Percentiles rank a stretch among this genome's conserved stretches.
Evolutionary conservation across 2,329 filamentous ascomycete species (phyloP).

Genomic region (Xylariaceae sp.): DNA sequence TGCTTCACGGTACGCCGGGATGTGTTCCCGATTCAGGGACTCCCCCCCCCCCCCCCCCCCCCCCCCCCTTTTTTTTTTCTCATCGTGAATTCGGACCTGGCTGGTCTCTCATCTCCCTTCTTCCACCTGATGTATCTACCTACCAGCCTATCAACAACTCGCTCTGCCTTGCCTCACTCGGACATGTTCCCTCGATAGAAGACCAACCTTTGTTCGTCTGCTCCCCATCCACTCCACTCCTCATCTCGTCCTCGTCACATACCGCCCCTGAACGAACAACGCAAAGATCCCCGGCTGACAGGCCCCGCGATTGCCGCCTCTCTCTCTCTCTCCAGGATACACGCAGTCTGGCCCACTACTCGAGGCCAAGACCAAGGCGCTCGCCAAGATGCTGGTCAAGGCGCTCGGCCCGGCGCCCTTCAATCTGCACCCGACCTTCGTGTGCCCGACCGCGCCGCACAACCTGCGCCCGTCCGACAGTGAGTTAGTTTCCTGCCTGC

Average conservation of each 20-base stretch:
- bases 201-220: too few relatives aligned
- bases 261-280: constrained; percentile 2
- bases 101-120: too few relatives aligned
- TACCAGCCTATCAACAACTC: too few relatives aligned
- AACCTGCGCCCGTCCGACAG: constrained; percentile 55
- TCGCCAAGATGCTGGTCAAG: constrained; percentile 75
- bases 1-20: constrained; percentile 58
- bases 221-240: neutral
- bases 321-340: constrained; percentile 53
- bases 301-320: neutral
- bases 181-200: too few relatives aligned
- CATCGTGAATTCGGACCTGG: too few relatives aligned
- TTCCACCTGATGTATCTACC: too few relatives aligned
- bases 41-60: neutral
- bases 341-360: constrained; percentile 85
- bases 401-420: constrained; percentile 53
- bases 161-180: neutral
- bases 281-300: too few relatives aligned
- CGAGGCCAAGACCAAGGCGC: constrained; percentile 77
- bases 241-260: neutral
- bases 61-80: too few relatives aligned
- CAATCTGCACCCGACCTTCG: constrained; percentile 44
- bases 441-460: constrained; percentile 64
- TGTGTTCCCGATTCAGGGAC: neutral
- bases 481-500: too few relatives aligned